Evolutionary conservation across 441 rosid genomes (phyloP), one percentile per base, ranked within the genome.

Genomic region (Mallotus repandus): DNA sequence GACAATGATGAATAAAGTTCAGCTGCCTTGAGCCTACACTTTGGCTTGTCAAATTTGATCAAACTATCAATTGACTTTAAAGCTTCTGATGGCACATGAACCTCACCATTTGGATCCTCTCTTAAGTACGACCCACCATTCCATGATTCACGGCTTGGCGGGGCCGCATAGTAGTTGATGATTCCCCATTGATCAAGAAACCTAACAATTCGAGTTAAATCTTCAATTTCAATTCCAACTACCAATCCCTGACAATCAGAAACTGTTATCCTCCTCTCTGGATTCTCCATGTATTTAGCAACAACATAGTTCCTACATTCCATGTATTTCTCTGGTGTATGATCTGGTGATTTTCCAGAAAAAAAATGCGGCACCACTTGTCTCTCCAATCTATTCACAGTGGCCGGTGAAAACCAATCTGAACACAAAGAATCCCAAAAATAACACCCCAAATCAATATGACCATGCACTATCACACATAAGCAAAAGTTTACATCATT

Each of bases 131-230:
- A 84, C 49, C 81, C 84, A 68, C 69, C 81, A 81, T 81, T 85
- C 85, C 91, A 89, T 78, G 84, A 80, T 75, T 84, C 93, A 76
- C 78, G 80, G 64, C 63, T 83, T 71, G 86, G 78, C 54, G 80
- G 60, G 67, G 81, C 79, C 46, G 93, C 90, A 87, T 91, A 89
- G 78, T 92, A 94, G 83, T 94, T 94, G 72, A 92, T 89, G 67
- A 94, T 91, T 74, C 99, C 99, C 99, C 99, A 95, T 62, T 95
- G 97, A 81, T 95, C 94, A 81, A 95, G 98, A 84, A 95, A 95
- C 79, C 97, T 86, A 73, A 91, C 81, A 78, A 92, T 94, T 65
- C 98, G 88, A 53, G 88, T 82, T 73, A 91, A 77, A 83, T 92
- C 97, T 82, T 94, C 99, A 78, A 41, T 35, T 49, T 82, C 88